Percentiles rank a stretch among this genome's conserved stretches.
Evolutionary conservation across 148 eudicot species (phyloP).

Genomic region (Vaccinium darrowii): DNA sequence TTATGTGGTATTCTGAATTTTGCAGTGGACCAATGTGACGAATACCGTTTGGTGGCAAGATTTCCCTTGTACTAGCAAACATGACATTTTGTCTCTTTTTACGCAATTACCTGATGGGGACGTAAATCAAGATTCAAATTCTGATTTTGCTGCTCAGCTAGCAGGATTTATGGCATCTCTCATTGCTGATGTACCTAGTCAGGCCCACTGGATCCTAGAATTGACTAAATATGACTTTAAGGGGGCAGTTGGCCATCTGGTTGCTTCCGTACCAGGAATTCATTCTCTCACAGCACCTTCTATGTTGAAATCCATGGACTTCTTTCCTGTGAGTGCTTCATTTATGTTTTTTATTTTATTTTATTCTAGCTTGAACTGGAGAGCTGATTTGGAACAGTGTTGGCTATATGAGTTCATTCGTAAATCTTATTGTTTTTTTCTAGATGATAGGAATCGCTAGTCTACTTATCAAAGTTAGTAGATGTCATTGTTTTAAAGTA

Average conservation of each 20-base stretch:
- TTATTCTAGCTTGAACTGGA: slow-evolving; percentile 9
- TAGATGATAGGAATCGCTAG: neutral
- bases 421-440: neutral
- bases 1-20: slow-evolving; percentile 18
- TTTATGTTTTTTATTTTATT: slow-evolving; percentile 14
- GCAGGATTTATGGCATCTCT: slow-evolving; percentile 86
- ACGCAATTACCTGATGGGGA: slow-evolving; percentile 35
- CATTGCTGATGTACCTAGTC: slow-evolving; percentile 68
- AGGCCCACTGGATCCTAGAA: slow-evolving; percentile 79
- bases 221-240: slow-evolving; percentile 74
- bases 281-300: slow-evolving; percentile 49
- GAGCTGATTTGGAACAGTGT: slow-evolving; percentile 5
- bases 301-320: slow-evolving; percentile 29
- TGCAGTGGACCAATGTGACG: slow-evolving; percentile 84
- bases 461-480: neutral
- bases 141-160: slow-evolving; percentile 95
- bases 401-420: neutral
- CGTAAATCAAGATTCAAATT: slow-evolving; percentile 31
- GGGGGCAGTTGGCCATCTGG: slow-evolving; percentile 67
- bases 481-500: neutral
- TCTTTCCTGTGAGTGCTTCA: slow-evolving; percentile 36
- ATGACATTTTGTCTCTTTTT: slow-evolving; percentile 62
- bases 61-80: slow-evolving; percentile 56
- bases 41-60: slow-evolving; percentile 99
- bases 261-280: slow-evolving; percentile 91